Conservation (phyloP, 2,329 filamentous ascomycete species). For the Exserohilum turcica region DNA sequence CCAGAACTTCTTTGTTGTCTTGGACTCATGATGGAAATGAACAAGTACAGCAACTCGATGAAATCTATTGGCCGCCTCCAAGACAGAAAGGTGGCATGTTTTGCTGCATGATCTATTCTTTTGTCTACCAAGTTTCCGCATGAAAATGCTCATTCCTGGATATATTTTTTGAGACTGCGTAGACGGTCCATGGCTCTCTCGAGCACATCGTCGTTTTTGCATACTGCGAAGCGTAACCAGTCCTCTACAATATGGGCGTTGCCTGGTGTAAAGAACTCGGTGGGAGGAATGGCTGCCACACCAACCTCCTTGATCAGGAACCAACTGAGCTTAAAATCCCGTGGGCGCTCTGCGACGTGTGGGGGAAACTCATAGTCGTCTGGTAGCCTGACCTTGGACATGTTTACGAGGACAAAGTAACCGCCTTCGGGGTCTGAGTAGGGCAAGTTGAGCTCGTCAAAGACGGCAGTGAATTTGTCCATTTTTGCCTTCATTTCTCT, state of each 20-base stretch:
- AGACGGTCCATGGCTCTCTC: conserved; percentile 58
- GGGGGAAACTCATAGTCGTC: conserved; percentile 84
- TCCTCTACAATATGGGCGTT: conserved; percentile 89
- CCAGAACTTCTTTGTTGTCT: too few relatives aligned
- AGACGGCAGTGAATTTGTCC: conserved; percentile 76
- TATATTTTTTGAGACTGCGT: conserved; percentile 57
- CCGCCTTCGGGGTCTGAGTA: conserved; percentile 95
- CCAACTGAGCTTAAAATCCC: conserved; percentile 95
- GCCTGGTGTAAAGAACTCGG: conserved; percentile 89
- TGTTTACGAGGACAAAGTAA: conserved; percentile 96
- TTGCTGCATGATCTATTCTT: too few relatives aligned
- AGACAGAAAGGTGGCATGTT: too few relatives aligned
- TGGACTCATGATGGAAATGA: too few relatives aligned
- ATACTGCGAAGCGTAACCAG: conserved; percentile 93
- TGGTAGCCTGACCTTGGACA: conserved; percentile 84
- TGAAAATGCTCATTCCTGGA: conserved; percentile 32
- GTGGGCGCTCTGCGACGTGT: conserved; percentile 81
- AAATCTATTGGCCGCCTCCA: too few relatives aligned
- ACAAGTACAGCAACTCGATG: too few relatives aligned
- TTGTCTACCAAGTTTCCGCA: too few relatives aligned
- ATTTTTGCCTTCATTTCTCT: conserved; percentile 90
- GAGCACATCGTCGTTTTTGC: conserved; percentile 84
- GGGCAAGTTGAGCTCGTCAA: conserved; percentile 55
- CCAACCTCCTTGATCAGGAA: conserved; percentile 96
- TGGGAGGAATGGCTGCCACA: conserved; percentile 93